These are phyloP conservation scores for Talaromyces sp. DNA, from an alignment of 2,329 filamentous ascomycete genomes.

Conservation along the genomic window DNA sequence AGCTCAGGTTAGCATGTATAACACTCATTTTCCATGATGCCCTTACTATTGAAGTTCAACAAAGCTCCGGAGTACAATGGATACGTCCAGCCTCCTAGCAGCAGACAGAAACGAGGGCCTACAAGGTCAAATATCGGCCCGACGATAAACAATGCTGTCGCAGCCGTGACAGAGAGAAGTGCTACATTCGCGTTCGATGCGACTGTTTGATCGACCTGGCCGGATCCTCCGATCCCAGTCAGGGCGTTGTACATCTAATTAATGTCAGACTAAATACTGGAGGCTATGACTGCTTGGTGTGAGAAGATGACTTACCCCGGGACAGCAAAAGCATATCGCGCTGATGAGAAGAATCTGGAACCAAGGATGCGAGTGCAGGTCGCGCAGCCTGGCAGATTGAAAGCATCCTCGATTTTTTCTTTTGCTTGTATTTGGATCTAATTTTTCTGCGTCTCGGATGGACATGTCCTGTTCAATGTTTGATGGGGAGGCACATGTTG, in stretches of 20 bases:
- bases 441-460: background rate
- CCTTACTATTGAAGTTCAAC: conserved; percentile 39
- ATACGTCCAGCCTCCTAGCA: conserved; percentile 45
- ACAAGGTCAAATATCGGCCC: conserved; percentile 41
- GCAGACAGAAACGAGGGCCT: conserved; percentile 39
- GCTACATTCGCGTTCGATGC: conserved; percentile 46
- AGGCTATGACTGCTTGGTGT: background rate
- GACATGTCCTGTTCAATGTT: background rate
- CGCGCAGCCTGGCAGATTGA: background rate
- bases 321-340: conserved; percentile 39
- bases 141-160: conserved; percentile 40
- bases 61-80: conserved; percentile 42
- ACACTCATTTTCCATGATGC: background rate
- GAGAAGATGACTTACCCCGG: conserved; percentile 26
- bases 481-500: conserved; percentile 3
- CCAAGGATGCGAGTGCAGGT: conserved; percentile 22
- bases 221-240: conserved; percentile 41
- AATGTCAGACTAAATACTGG: background rate
- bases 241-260: conserved; percentile 47
- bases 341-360: conserved; percentile 38
- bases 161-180: conserved; percentile 39
- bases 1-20: background rate
- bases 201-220: conserved; percentile 42
- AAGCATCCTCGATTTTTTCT: background rate
- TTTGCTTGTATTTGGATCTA: background rate